Base-by-base conservation (phyloP, 441 rosid genomes). In the Euphorbia neoarborescens region DNA sequence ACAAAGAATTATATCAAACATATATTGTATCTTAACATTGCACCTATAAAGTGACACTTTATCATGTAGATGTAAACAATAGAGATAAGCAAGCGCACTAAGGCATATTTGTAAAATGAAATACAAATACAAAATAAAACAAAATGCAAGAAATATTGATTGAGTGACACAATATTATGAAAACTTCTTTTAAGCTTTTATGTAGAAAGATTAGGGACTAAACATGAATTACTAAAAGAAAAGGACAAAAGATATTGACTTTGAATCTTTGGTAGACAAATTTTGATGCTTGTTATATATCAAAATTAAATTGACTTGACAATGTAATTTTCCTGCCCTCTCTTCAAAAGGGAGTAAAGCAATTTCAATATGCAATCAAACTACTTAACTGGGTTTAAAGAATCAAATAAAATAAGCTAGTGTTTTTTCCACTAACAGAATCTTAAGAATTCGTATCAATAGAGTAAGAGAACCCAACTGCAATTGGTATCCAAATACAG, bases 401-500 rank as follows among this genome's bases (percentile, higher is more conserved):
- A 68, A 40, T 56, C 32, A 37, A 51, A 12, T 51, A 58, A 19
- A 56, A 75, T 71, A 32, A 78, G 87, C 97, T 97, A 42, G 99
- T 91, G 78, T 85, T 84, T 66, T 86, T 84, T 82, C 91, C 99
- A 73, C 79, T 81, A 3, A 94, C 96, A 77, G 81, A 75, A 67
- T 84, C 89, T 64, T 89, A 91, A 17, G 84, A 79, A 20, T 94
- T 87, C 53, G 84, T 60, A 67, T 90, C 88, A 17, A 81, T 69
- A n/a, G 99, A 84, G 78, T 89, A 94, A 74, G 99, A 94, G 88
- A 92, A 94, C 63, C 99, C 99, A 81, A 94, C 99, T 64, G 98
- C 99, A 78, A 87, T 76, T 34, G 99, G 99, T 68, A 98, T 94
- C 99, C 81, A 94, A 75, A 81, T 88, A 94, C 85, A 94, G 70